Evolutionary conservation across 1,284 basidiomycete species (phyloP).

Genomic region (Inonotus hispidus): DNA sequence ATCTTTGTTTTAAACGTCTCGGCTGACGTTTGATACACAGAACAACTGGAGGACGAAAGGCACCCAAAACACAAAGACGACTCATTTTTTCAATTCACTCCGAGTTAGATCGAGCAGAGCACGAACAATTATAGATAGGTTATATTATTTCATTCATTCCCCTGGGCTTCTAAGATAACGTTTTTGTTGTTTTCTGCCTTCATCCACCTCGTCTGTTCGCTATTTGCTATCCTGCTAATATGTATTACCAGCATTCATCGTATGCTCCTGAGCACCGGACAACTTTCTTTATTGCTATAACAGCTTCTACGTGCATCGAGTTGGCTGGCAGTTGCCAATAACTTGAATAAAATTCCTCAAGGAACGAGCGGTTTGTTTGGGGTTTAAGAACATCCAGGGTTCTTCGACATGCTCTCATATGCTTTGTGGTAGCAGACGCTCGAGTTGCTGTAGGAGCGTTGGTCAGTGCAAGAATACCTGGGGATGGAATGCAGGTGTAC

Average conservation of each 20-base stretch:
- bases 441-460: neutral
- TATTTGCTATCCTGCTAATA: neutral
- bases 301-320: too few species aligned
- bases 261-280: too few species aligned
- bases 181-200: neutral
- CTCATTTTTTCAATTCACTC: slow-evolving; percentile 83
- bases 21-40: slow-evolving; percentile 31
- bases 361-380: neutral
- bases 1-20: neutral
- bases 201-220: neutral
- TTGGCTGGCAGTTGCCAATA: too few species aligned
- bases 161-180: neutral
- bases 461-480: neutral
- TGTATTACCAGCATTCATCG: neutral
- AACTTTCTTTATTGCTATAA: too few species aligned
- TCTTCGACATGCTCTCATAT: neutral
- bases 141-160: neutral
- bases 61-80: slow-evolving; percentile 84
- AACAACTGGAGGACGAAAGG: slow-evolving; percentile 84
- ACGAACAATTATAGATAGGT: neutral
- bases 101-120: slow-evolving; percentile 40
- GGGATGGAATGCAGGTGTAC: neutral
- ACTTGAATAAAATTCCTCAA: too few species aligned
- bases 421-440: slow-evolving; percentile 1
- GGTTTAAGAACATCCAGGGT: neutral